Base-by-base conservation (phyloP, 2,329 filamentous ascomycete genomes). In the Aspergillus sp. region DNA sequence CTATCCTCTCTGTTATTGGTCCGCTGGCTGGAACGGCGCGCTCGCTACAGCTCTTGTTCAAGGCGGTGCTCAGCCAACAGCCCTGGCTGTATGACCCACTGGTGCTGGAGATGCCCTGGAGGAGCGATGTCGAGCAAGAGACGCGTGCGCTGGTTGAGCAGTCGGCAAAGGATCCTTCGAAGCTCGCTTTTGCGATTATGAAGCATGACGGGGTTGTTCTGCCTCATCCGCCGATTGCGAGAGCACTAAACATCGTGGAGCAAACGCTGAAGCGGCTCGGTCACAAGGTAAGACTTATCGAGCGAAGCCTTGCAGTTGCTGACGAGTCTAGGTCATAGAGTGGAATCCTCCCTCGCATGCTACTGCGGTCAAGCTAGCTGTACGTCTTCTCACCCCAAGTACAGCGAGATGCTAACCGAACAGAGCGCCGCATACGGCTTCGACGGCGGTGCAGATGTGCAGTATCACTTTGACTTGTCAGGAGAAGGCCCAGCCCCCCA, bases 61-160 rank as follows among this genome's bases (percentile, higher is more conserved):
- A 86, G 67, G 77, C 83, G 0, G 71, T 91, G 2, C 76, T 92
- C 1, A 79, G 77, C 13, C 82, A 82, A 34, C 68, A 85, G 57
- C 89, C 89, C 0, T 92, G 89, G 90, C 74, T 86, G 1, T 76
- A 85, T 64, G 89, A 92, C 71, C 89, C 89, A 0, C 76, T 87
- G 0, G 87, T 89, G 0, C 76, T 87, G 46, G 86, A 89, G 22
- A 79, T 92, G 0, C 89, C 89, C 0, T 92, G 88, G 84, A 82
- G 88, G 2, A 74, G 82, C 25, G 79, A 84, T 3, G 52, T 77
- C 31, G 78, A 76, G 46, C 57, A 72, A 22, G 66, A 73, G 46
- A 74, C 74, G 0, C 66, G 64, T 69, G 73, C 80, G 11, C 71
- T 82, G 2, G 79, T 83, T 22, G 69, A 76, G 15, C 71, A 70